These are phyloP conservation scores for Talaromyces verruculosus DNA, from an alignment of 2,329 filamentous ascomycete species.

Conservation along the genomic window DNA sequence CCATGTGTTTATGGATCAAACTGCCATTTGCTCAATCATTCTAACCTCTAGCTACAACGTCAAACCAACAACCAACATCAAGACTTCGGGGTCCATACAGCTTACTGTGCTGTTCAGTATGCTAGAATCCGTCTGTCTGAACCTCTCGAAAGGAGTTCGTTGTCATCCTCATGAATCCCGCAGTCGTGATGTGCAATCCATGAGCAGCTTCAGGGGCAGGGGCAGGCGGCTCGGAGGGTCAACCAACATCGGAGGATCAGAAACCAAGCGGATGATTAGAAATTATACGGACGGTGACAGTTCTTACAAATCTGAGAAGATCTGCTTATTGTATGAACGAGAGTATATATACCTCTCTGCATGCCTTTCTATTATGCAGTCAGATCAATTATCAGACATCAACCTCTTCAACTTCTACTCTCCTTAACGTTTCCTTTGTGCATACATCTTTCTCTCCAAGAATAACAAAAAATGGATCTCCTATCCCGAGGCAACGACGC, in stretches of 20 bases:
- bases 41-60: background rate
- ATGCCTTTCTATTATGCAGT: background rate
- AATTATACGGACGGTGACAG: background rate
- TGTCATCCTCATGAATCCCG: background rate
- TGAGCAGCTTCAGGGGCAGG: background rate
- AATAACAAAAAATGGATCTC: background rate
- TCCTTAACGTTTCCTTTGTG: background rate
- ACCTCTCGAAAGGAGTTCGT: background rate
- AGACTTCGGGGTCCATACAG: background rate
- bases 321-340: background rate
- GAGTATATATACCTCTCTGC: background rate
- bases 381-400: background rate
- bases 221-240: background rate
- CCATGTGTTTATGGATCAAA: background rate
- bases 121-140: background rate
- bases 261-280: background rate
- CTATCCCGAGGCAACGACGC: constrained; percentile 46
- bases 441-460: background rate
- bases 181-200: background rate
- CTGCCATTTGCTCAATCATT: background rate
- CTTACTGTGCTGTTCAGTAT: background rate
- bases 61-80: background rate
- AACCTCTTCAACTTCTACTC: background rate
- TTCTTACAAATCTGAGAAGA: background rate
- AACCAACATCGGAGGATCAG: background rate